phyloP scores from a whole-genome alignment of 768 basidiomycete species.

The Mycena vulgaris region DNA sequence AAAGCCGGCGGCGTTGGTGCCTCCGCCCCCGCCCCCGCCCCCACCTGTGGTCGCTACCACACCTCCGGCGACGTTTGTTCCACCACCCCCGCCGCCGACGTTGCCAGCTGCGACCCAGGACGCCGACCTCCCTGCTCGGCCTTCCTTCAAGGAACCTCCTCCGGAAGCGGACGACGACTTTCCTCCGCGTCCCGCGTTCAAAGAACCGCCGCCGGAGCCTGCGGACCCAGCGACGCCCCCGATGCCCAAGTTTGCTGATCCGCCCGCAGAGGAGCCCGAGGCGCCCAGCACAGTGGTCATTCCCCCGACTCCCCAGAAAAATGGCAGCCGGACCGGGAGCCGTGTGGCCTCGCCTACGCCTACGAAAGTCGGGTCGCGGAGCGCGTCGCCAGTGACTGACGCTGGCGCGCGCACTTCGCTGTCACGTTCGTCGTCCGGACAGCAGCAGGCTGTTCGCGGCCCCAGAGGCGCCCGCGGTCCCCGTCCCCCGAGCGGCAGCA shows the following conservation, averaged over 20 bases:
- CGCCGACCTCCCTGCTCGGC: conserved; percentile 39
- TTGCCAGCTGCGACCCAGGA: conserved; percentile 30
- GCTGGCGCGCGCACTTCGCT: conserved; percentile 31
- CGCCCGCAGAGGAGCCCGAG: conserved; percentile 48
- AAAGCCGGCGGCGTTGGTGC: conserved; percentile 38
- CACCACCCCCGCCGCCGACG: conserved; percentile 50
- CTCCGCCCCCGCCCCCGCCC: conserved; percentile 41
- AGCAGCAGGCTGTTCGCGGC: conserved; percentile 49
- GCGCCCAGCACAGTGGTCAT: conserved; percentile 60
- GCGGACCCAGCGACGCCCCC: conserved; percentile 53
- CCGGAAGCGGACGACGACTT: conserved; percentile 69
- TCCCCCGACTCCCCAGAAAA: conserved; percentile 68
- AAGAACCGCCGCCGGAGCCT: conserved; percentile 54
- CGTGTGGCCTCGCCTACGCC: conserved; percentile 51
- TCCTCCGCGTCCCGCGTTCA: conserved; percentile 58
- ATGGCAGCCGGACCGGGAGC: conserved; percentile 50
- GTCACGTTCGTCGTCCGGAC: conserved; percentile 44
- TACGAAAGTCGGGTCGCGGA: conserved; percentile 56
- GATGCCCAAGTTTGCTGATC: conserved; percentile 58
- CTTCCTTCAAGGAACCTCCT: conserved; percentile 73
- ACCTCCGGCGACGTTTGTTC: conserved; percentile 34
- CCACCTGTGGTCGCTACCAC: conserved; percentile 36
- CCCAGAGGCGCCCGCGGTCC: conserved; percentile 66
- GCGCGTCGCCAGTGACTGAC: conserved; percentile 59
- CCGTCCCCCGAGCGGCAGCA: conserved; percentile 57